Evolutionary conservation across 164 flowering plant genomes (phyloP).

Genomic region (Vitis labrusca): DNA sequence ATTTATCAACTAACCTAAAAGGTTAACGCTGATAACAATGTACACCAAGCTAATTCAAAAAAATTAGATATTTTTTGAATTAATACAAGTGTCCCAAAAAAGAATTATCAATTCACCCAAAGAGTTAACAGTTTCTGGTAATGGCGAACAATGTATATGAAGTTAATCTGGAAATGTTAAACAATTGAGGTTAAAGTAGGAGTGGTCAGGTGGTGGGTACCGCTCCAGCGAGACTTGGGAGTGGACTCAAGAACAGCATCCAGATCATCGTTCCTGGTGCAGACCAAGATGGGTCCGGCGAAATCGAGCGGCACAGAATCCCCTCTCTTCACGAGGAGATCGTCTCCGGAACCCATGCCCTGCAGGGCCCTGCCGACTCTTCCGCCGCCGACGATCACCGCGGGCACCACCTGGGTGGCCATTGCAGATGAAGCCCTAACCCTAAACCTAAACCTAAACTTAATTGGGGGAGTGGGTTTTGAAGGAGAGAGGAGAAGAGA

Average conservation of each 20-base stretch:
- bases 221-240: slow-evolving; percentile 84
- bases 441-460: slow-evolving; percentile 7
- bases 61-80: no score
- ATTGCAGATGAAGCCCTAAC: slow-evolving; percentile 34
- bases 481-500: slow-evolving; percentile 7
- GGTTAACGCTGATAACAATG: no score
- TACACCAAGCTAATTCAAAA: no score
- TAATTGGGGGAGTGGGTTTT: slow-evolving; percentile 7
- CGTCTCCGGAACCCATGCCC: slow-evolving; percentile 73
- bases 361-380: slow-evolving; percentile 79
- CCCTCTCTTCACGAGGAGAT: slow-evolving; percentile 74
- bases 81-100: no score
- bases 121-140: no score
- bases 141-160: no score
- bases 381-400: slow-evolving; percentile 88
- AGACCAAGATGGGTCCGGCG: slow-evolving; percentile 83
- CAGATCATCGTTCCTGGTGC: slow-evolving; percentile 94
- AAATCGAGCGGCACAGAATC: slow-evolving; percentile 77
- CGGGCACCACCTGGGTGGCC: slow-evolving; percentile 50
- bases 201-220: slow-evolving; percentile 31
- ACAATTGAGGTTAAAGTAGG: no score
- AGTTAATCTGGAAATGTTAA: no score
- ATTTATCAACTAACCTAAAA: no score
- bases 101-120: no score
- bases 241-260: slow-evolving; percentile 90